Conservation (phyloP, 495 filamentous ascomycete species). For the Tuber borchii region DNA sequence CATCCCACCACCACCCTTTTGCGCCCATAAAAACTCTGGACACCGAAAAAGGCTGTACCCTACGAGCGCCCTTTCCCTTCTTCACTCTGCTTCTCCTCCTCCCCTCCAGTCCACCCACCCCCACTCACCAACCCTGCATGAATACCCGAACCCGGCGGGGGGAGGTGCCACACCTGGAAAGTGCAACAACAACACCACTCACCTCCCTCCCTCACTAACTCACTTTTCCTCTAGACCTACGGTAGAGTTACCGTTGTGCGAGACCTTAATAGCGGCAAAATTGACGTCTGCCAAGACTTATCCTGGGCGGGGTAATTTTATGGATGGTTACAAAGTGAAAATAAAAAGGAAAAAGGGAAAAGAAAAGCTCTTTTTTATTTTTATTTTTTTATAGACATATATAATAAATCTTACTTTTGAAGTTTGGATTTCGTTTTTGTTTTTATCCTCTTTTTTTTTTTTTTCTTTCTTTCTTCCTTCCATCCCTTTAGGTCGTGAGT, state of each 20-base stretch:
- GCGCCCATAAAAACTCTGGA: not conserved
- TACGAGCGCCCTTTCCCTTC: not conserved
- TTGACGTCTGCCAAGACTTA: not conserved
- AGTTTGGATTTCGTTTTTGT: not conserved
- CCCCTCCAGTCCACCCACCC: not conserved
- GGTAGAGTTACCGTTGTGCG: no score
- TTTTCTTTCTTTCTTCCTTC: no score
- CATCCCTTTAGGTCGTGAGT: no score
- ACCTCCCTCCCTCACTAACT: not conserved
- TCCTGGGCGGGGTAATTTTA: not conserved
- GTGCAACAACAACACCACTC: not conserved
- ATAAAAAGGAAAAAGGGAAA: no score
- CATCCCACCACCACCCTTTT: not conserved
- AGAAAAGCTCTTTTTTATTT: no score
- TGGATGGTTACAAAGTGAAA: not conserved
- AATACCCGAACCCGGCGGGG: not conserved
- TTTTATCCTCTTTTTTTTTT: no score
- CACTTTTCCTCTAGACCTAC: no score
- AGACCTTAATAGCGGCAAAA: not conserved
- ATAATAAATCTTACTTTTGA: no score
- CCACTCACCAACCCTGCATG: constrained; percentile 1
- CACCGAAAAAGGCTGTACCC: not conserved
- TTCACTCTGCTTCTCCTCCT: not conserved
- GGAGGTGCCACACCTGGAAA: not conserved
- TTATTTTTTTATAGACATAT: no score